A percentile compares a stretch with the other conserved stretches of the same genome.
These are phyloP conservation scores for Mucor circinelloides DNA, from an alignment of 371 early-diverging fungal genomes.

Conservation along the genomic window DNA sequence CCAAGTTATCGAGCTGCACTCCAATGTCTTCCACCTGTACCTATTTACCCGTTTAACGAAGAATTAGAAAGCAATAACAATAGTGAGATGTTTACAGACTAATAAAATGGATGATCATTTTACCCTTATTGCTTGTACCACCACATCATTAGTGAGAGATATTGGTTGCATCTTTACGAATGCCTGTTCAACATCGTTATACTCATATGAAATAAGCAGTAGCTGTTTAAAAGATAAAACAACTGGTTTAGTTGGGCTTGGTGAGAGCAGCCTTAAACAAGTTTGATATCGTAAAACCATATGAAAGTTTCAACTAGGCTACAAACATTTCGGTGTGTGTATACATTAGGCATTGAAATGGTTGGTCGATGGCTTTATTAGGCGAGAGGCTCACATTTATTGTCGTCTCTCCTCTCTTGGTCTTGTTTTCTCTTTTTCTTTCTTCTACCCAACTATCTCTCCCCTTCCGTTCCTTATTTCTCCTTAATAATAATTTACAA, in stretches of 20 bases:
- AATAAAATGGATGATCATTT: neutral
- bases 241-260: too few relatives aligned
- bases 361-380: neutral
- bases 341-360: neutral
- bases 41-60: constrained; percentile 6
- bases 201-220: too few relatives aligned
- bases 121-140: neutral
- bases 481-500: neutral
- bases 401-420: neutral
- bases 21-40: constrained; percentile 17
- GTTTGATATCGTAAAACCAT: neutral
- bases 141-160: neutral
- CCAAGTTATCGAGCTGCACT: constrained; percentile 19
- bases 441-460: neutral
- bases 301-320: neutral
- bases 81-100: neutral
- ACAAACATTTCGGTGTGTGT: neutral
- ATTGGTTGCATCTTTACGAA: too few relatives aligned
- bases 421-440: neutral
- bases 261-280: neutral
- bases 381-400: neutral
- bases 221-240: too few relatives aligned
- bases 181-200: too few relatives aligned
- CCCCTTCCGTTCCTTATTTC: constrained; percentile 15
- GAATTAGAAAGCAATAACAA: neutral